phyloP scores from a whole-genome alignment of 371 early-diverging fungal species.

The Sporodiniella umbellata region DNA sequence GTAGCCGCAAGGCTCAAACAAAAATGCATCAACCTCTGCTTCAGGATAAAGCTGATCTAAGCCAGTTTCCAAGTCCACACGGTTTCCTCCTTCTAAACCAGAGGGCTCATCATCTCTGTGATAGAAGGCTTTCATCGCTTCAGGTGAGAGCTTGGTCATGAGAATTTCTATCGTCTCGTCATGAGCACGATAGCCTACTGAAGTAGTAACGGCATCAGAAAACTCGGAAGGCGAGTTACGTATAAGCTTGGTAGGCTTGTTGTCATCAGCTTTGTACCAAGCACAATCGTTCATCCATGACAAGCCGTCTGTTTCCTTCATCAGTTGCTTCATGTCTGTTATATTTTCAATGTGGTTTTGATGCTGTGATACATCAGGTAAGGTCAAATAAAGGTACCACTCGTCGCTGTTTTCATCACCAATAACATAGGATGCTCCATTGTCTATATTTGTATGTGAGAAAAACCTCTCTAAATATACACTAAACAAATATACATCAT shows the following conservation, averaged over 20 bases:
- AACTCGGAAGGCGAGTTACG: constrained; percentile 46
- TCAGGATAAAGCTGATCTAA: constrained; percentile 72
- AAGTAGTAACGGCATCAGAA: constrained; percentile 34
- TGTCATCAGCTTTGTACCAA: constrained; percentile 18
- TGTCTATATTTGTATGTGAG: neutral
- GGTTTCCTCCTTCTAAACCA: constrained; percentile 56
- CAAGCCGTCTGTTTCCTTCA: constrained; percentile 25
- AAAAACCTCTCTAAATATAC: neutral
- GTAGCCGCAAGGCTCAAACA: constrained; percentile 94
- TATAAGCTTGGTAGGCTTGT: constrained; percentile 26
- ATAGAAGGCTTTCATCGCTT: constrained; percentile 69
- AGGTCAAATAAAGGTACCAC: constrained; percentile 90
- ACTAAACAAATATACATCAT: neutral
- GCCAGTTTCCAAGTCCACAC: constrained; percentile 71
- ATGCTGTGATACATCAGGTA: constrained; percentile 56
- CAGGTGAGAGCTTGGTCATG: constrained; percentile 84
- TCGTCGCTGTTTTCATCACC: constrained; percentile 92
- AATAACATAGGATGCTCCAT: constrained; percentile 81
- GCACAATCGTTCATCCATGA: constrained; percentile 10
- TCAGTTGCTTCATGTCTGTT: constrained; percentile 16
- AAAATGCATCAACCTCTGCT: constrained; percentile 75
- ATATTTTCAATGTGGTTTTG: neutral
- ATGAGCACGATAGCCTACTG: too few relatives aligned
- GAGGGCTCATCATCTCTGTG: constrained; percentile 42
- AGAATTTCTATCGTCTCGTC: constrained; percentile 93